A percentile compares a stretch with the other conserved stretches of the same genome.
Evolutionary conservation across 2,329 filamentous ascomycete genomes (phyloP).

Genomic region (Pseudocercospora cruenta): DNA sequence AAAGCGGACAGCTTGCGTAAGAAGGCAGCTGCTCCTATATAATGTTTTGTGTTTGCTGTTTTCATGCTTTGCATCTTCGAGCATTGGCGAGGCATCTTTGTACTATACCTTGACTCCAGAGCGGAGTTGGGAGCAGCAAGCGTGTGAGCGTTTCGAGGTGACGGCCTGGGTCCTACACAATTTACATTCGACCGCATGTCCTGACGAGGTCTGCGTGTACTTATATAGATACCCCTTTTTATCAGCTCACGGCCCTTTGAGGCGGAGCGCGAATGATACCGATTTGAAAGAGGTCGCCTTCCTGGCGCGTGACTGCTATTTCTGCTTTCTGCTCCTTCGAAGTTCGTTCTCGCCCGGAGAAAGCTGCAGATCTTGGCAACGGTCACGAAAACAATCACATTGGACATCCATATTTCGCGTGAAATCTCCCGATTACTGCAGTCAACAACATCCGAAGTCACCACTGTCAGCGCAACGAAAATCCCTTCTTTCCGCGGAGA

Average conservation of each 20-base stretch:
- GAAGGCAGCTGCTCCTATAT: neutral
- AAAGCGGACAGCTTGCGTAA: slow-evolving; percentile 9
- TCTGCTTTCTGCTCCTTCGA: neutral
- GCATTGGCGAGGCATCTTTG: slow-evolving; percentile 1
- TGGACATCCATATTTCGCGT: too few relatives aligned
- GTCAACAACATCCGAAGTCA: too few relatives aligned
- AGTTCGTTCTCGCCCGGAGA: neutral
- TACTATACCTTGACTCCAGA: neutral
- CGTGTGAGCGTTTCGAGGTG: neutral
- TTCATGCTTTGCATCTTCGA: neutral
- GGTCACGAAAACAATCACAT: too few relatives aligned
- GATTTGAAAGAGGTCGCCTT: neutral
- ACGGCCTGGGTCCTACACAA: neutral
- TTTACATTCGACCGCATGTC: neutral
- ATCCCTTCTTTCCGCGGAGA: too few relatives aligned
- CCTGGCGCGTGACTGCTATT: neutral
- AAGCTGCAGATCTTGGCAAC: neutral
- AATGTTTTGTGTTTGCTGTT: slow-evolving; percentile 2
- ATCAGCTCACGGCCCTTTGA: neutral
- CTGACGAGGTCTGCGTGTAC: neutral
- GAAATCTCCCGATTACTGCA: too few relatives aligned
- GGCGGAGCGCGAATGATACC: neutral
- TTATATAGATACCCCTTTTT: slow-evolving; percentile 8
- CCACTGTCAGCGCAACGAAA: too few relatives aligned
- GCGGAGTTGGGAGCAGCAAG: neutral